Evolutionary conservation across 208 protist genomes (phyloP), one percentile per base, ranked within the genome.

Genomic region (Endotrypanum monterogeii): DNA sequence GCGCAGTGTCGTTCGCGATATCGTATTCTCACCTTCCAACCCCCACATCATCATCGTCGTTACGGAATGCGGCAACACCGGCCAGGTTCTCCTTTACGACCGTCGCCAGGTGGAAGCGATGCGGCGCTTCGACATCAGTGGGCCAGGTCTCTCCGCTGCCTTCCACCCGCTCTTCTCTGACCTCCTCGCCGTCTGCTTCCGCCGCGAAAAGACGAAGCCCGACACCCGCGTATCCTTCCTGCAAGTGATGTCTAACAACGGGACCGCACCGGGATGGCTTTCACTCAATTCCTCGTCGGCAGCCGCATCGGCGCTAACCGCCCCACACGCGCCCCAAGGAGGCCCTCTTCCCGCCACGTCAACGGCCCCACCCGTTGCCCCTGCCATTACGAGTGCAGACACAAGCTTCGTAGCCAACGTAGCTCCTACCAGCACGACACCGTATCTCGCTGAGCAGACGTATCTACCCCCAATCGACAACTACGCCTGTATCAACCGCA

Each of bases 151-250:
- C 23, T 72, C 86, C 18, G 79, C 80, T 18, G 79, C 81, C 46
- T 95, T 95, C 58, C 93, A 97, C 62, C 93, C 93, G 3, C 75
- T 84, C 60, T 97, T 89, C 76, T 81, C 80, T 35, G 93, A 97
- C 56, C 76, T 97, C 1, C 82, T 97, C 28, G 90, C 89, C 1
- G 86, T 95, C 14, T 89, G 83, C 58, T 95, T 88, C 71, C 77
- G 89, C 35, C 84, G 87, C 62, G 82, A 86, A 56, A 92, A 92
- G 73, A 89, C 84, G 7, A 89, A 90, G 66, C 73, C 84, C 18
- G 83, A 93, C 67, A 91, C 85, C 28, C 83, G 86, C 46, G 84
- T 96, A 30, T 76, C 81, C 35, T 96, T 95, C 66, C 78, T 93
- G 46, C 78, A 76, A 11, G 62, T 71, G 25, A 12, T 37, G 6